Percentiles rank a stretch among this genome's conserved stretches.
These are phyloP conservation scores for Asterophora parasitica DNA, from an alignment of 768 basidiomycete genomes.

Conservation along the genomic window DNA sequence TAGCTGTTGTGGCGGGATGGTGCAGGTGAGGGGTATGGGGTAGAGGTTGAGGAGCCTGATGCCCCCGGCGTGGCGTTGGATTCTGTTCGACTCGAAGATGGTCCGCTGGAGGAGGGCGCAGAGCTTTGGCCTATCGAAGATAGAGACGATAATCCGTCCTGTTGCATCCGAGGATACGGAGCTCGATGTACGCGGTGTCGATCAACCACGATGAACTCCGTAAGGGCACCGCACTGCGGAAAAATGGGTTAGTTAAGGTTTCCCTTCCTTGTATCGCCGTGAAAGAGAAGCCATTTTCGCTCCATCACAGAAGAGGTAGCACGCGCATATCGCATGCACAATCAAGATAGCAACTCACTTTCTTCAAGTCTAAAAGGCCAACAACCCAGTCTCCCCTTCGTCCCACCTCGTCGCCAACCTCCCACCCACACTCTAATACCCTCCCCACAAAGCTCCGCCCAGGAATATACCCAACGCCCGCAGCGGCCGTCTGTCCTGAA, in stretches of 20 bases:
- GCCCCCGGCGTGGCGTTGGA: constrained; percentile 1
- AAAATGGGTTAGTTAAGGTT: constrained; percentile 5
- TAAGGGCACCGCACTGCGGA: constrained; percentile 71
- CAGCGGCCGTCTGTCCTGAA: constrained; percentile 13
- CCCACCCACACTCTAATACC: constrained; percentile 79
- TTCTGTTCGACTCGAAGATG: constrained; percentile 14
- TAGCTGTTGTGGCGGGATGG: constrained; percentile 6
- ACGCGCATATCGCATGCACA: too few species aligned
- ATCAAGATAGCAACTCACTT: constrained; percentile 45
- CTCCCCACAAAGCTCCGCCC: constrained; percentile 85
- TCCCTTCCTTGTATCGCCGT: background rate
- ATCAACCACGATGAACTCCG: constrained; percentile 86
- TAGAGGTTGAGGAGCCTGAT: constrained; percentile 8
- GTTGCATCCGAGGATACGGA: constrained; percentile 51
- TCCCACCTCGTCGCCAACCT: constrained; percentile 60
- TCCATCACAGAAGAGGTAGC: background rate
- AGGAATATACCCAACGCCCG: constrained; percentile 72
- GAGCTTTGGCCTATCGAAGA: background rate
- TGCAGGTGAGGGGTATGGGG: constrained; percentile 1
- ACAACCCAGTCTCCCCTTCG: constrained; percentile 85
- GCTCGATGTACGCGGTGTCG: constrained; percentile 71
- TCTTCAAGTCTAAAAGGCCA: constrained; percentile 72
- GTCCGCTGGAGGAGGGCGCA: constrained; percentile 11
- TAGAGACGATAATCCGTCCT: constrained; percentile 14
- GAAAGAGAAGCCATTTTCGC: background rate